Conservation (phyloP, 768 basidiomycete species). For the Lactifluus echinatus region DNA sequence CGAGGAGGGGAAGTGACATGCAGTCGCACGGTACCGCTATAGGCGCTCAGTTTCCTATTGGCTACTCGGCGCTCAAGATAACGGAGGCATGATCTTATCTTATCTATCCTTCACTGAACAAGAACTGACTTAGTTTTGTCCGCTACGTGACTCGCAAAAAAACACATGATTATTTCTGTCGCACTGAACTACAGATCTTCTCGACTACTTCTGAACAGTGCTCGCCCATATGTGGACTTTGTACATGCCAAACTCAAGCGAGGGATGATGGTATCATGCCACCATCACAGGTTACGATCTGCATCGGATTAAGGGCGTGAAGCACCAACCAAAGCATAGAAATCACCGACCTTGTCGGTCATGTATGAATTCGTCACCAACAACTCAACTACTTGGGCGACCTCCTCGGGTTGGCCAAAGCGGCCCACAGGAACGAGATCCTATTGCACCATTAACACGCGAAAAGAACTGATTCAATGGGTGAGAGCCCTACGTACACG, state of each 20-base stretch:
- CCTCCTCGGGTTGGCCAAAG: constrained; percentile 42
- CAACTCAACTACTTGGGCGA: constrained; percentile 43
- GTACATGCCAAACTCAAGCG: background rate
- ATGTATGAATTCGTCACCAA: constrained; percentile 44
- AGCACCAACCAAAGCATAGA: background rate
- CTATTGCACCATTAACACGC: constrained; percentile 22
- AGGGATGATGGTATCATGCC: constrained; percentile 19
- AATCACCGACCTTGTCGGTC: constrained; percentile 43
- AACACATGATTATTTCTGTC: background rate
- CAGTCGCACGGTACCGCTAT: constrained; percentile 11
- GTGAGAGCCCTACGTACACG: constrained; percentile 23
- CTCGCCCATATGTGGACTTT: background rate
- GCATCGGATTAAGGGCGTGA: background rate
- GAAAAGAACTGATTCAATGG: background rate
- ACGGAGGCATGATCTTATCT: constrained; percentile 9
- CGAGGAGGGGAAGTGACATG: constrained; percentile 12
- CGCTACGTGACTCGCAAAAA: background rate
- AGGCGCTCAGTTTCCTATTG: constrained; percentile 7
- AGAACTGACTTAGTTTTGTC: background rate
- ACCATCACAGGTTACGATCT: constrained; percentile 20
- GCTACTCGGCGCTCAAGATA: background rate
- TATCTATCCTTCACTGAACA: background rate
- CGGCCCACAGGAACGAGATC: constrained; percentile 42
- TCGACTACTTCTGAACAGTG: background rate
- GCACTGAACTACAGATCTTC: background rate